Evolutionary conservation across 331 rosid genomes (phyloP).

Genomic region (Malus hybrid): DNA sequence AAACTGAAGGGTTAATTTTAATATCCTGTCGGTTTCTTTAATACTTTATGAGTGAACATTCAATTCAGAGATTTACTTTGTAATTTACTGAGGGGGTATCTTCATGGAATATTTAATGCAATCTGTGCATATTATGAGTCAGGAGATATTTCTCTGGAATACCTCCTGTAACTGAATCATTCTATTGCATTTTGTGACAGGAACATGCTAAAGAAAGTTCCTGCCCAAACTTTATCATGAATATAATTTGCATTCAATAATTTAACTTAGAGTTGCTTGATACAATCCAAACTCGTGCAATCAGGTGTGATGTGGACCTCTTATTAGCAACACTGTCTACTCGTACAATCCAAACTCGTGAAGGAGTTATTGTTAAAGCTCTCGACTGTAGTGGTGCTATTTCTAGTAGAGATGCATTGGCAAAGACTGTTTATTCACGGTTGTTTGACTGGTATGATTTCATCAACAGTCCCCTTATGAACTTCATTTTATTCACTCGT

Average conservation of each 20-base stretch:
- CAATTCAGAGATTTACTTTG: neutral
- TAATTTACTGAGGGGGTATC: neutral
- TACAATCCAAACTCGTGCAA: neutral
- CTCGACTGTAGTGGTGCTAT: conserved; percentile 88
- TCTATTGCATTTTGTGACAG: neutral
- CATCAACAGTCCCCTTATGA: conserved; percentile 5
- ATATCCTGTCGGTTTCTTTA: neutral
- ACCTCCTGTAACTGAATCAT: neutral
- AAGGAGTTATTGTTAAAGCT: conserved; percentile 82
- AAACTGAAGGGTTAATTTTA: neutral
- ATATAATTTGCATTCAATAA: conserved; percentile 1
- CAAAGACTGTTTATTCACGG: conserved; percentile 88
- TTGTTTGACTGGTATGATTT: conserved; percentile 79
- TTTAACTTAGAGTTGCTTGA: conserved; percentile 2
- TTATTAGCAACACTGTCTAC: conserved; percentile 69
- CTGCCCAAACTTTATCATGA: neutral
- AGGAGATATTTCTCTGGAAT: neutral
- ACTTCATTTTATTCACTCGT: conserved; percentile 1
- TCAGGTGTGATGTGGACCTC: conserved; percentile 76
- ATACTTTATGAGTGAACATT: neutral
- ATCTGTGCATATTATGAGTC: neutral
- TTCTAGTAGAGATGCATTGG: conserved; percentile 87
- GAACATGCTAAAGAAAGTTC: neutral
- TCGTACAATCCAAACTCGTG: conserved; percentile 87
- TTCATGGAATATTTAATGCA: neutral